Conservation (phyloP, 768 basidiomycete genomes). For the Tricholoma furcatifolium region DNA sequence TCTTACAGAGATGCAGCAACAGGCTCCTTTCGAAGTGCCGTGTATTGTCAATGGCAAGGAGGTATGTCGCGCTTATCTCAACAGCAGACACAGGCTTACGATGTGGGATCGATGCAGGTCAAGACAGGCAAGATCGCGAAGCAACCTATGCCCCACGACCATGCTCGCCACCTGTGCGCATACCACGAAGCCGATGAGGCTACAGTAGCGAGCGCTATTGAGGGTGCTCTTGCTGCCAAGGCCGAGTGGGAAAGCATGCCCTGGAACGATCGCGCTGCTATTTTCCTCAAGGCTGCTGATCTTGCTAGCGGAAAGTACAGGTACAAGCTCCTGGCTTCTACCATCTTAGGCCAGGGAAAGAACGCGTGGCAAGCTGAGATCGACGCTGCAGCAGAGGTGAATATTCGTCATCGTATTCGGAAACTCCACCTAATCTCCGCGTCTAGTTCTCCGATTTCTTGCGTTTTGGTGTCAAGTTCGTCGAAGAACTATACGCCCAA, state of each 20-base stretch:
- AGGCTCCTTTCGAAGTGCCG: slow-evolving; percentile 90
- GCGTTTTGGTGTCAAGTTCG: slow-evolving; percentile 94
- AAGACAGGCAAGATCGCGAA: slow-evolving; percentile 76
- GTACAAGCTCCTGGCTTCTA: slow-evolving; percentile 93
- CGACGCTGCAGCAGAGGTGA: slow-evolving; percentile 95
- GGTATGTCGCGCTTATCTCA: slow-evolving; percentile 40
- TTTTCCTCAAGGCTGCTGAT: slow-evolving; percentile 98
- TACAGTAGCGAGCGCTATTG: slow-evolving; percentile 76
- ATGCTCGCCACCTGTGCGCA: slow-evolving; percentile 74
- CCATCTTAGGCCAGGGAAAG: slow-evolving; percentile 98
- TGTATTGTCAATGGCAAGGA: slow-evolving; percentile 89
- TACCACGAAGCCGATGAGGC: slow-evolving; percentile 88
- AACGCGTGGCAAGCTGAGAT: slow-evolving; percentile 99
- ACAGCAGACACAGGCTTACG: background rate
- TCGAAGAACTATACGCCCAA: slow-evolving; percentile 89
- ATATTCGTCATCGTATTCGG: slow-evolving; percentile 15
- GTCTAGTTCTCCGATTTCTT: slow-evolving; percentile 85
- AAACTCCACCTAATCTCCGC: slow-evolving; percentile 7
- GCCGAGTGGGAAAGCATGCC: slow-evolving; percentile 90
- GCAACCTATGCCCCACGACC: slow-evolving; percentile 86
- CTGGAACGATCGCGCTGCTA: slow-evolving; percentile 96
- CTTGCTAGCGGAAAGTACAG: slow-evolving; percentile 94
- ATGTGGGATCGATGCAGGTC: slow-evolving; percentile 44
- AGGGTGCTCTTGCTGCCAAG: slow-evolving; percentile 85
- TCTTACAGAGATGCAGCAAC: slow-evolving; percentile 74